A percentile compares a stretch with the other conserved stretches of the same genome.
Evolutionary conservation across 2,329 filamentous ascomycete genomes (phyloP).

Genomic region (Periconia sp.): DNA sequence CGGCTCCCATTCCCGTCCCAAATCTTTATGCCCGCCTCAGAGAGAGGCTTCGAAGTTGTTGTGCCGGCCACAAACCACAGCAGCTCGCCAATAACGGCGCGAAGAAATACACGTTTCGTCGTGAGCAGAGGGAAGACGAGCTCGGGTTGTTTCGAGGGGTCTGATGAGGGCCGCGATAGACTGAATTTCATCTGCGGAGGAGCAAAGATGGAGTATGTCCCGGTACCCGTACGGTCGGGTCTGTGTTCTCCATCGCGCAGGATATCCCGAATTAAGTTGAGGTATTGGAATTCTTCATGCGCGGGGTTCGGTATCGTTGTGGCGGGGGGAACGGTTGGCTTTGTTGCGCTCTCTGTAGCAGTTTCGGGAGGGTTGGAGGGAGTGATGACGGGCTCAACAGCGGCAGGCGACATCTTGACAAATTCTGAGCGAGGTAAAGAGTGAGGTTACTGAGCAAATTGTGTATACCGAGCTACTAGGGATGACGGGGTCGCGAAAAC

Average conservation of each 20-base stretch:
- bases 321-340: slow-evolving; percentile 7
- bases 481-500: slow-evolving; percentile 26
- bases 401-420: slow-evolving; percentile 34
- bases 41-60: slow-evolving; percentile 80
- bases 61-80: slow-evolving; percentile 92
- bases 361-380: slow-evolving; percentile 20
- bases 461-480: slow-evolving; percentile 1
- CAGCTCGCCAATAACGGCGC: slow-evolving; percentile 88
- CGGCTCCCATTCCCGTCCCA: slow-evolving; percentile 98
- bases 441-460: background rate
- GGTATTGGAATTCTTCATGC: slow-evolving; percentile 94
- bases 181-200: slow-evolving; percentile 85
- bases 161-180: slow-evolving; percentile 64
- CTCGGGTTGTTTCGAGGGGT: slow-evolving; percentile 46
- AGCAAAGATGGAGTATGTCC: slow-evolving; percentile 88
- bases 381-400: slow-evolving; percentile 31
- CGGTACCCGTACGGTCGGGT: slow-evolving; percentile 91
- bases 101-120: slow-evolving; percentile 94
- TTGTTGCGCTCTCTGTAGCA: slow-evolving; percentile 20
- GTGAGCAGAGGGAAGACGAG: slow-evolving; percentile 90
- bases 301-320: slow-evolving; percentile 15
- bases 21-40: slow-evolving; percentile 85
- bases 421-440: background rate
- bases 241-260: slow-evolving; percentile 83
- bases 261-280: slow-evolving; percentile 86